Evolutionary conservation across 2,329 filamentous ascomycete genomes (phyloP).

Genomic region (Monosporascus sp.): DNA sequence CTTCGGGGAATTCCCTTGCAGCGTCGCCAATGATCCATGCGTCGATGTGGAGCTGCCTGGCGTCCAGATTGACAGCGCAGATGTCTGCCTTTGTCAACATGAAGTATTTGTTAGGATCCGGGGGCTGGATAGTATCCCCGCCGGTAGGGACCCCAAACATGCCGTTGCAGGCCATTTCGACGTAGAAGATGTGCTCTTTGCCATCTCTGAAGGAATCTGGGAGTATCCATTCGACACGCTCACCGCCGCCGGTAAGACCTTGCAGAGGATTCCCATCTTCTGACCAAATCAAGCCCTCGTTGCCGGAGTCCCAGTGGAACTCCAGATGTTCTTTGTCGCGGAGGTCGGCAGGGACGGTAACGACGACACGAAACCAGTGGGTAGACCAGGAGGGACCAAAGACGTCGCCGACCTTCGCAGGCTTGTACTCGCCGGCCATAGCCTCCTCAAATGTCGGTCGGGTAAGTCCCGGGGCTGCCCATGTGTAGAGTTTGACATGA

Average conservation of each 20-base stretch:
- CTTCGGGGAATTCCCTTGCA: slow-evolving; percentile 80
- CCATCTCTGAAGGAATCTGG: slow-evolving; percentile 78
- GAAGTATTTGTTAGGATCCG: slow-evolving; percentile 78
- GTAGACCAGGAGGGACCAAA: slow-evolving; percentile 97
- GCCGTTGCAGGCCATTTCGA: slow-evolving; percentile 97
- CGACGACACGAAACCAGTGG: slow-evolving; percentile 87
- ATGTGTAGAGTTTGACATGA: slow-evolving; percentile 79
- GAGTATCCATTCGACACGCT: slow-evolving; percentile 87
- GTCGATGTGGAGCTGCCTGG: slow-evolving; percentile 79
- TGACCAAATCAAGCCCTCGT: slow-evolving; percentile 92
- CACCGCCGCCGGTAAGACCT: slow-evolving; percentile 83
- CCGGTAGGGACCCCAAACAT: slow-evolving; percentile 94
- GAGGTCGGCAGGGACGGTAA: slow-evolving; percentile 73
- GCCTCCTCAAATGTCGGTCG: slow-evolving; percentile 87
- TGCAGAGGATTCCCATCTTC: slow-evolving; percentile 86
- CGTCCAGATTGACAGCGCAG: slow-evolving; percentile 81
- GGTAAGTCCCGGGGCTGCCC: slow-evolving; percentile 72
- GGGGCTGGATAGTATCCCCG: slow-evolving; percentile 84
- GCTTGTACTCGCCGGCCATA: slow-evolving; percentile 65
- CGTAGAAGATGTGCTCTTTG: slow-evolving; percentile 82
- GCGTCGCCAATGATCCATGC: slow-evolving; percentile 96
- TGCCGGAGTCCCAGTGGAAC: slow-evolving; percentile 92
- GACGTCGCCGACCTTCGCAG: slow-evolving; percentile 67
- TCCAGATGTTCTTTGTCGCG: slow-evolving; percentile 77
- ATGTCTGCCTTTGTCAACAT: slow-evolving; percentile 74